Evolutionary conservation across 2,329 filamentous ascomycete genomes (phyloP).

Genomic region (Fusarium pseudograminearum): DNA sequence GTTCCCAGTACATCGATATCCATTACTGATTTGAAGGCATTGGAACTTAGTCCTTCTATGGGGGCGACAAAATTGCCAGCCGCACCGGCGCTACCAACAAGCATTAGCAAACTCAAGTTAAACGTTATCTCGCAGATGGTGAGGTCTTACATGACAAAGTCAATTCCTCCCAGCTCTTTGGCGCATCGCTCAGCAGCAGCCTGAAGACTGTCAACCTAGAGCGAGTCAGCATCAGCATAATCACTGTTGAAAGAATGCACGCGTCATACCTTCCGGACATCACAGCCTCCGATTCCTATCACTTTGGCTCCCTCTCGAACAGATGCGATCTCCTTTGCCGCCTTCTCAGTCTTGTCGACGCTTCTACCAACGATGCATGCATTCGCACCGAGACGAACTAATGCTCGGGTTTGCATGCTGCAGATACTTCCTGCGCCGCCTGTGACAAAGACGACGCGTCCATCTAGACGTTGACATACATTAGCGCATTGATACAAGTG

Average conservation of each 20-base stretch:
- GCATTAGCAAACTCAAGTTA: constrained; percentile 1
- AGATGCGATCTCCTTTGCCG: constrained; percentile 84
- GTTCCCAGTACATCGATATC: constrained; percentile 96
- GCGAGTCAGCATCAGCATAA: constrained; percentile 3
- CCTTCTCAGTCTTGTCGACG: constrained; percentile 84
- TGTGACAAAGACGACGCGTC: constrained; percentile 94
- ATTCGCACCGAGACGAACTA: constrained; percentile 91
- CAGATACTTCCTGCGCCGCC: constrained; percentile 95
- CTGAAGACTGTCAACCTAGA: constrained; percentile 54
- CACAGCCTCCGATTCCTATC: constrained; percentile 82
- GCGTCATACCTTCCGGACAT: constrained; percentile 75
- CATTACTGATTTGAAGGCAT: constrained; percentile 95
- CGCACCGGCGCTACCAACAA: constrained; percentile 79
- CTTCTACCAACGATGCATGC: constrained; percentile 95
- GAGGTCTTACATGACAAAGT: constrained; percentile 83
- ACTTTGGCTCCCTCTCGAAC: constrained; percentile 84
- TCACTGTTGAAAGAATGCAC: not conserved
- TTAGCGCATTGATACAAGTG: constrained; percentile 1
- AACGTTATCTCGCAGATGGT: not conserved
- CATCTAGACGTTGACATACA: constrained; percentile 64
- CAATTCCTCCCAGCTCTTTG: constrained; percentile 85
- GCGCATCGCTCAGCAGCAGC: constrained; percentile 83
- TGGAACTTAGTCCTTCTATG: constrained; percentile 82
- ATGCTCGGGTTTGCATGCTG: constrained; percentile 89
- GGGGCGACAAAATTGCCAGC: constrained; percentile 96